A percentile compares a stretch with the other conserved stretches of the same genome.
Evolutionary conservation across 345 rosid species (phyloP).

Genomic region (Acer saccharum): DNA sequence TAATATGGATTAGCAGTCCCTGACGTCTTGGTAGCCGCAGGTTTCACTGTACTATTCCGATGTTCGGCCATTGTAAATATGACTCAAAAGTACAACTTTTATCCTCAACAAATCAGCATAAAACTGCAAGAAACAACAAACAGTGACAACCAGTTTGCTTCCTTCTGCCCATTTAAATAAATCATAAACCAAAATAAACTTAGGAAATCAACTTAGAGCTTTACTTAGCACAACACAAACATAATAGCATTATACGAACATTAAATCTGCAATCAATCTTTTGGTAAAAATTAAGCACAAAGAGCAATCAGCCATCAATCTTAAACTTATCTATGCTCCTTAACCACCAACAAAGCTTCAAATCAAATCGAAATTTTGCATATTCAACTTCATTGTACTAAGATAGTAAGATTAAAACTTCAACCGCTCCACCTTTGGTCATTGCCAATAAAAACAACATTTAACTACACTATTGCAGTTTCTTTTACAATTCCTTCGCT

Average conservation of each 20-base stretch:
- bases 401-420: too few species aligned
- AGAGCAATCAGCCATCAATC: too few species aligned
- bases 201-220: too few species aligned
- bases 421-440: neutral
- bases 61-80: conserved; percentile 37
- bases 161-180: neutral
- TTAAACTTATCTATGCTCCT: too few species aligned
- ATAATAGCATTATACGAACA: too few species aligned
- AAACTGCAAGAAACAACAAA: conserved; percentile 16
- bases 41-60: conserved; percentile 10
- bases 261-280: too few species aligned
- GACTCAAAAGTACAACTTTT: conserved; percentile 2
- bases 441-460: neutral
- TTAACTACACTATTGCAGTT: neutral
- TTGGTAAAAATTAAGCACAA: too few species aligned
- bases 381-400: too few species aligned
- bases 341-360: too few species aligned
- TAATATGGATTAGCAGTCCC: conserved; percentile 26
- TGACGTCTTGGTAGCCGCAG: conserved; percentile 15
- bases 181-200: too few species aligned
- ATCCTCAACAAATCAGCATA: conserved; percentile 18
- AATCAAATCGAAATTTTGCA: too few species aligned
- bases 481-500: neutral
- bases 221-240: too few species aligned
- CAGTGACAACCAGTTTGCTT: conserved; percentile 12